Evolutionary conservation across 228 moss, liverwort and hornwort genomes (phyloP).

Genomic region (Sphagnum fallax): DNA sequence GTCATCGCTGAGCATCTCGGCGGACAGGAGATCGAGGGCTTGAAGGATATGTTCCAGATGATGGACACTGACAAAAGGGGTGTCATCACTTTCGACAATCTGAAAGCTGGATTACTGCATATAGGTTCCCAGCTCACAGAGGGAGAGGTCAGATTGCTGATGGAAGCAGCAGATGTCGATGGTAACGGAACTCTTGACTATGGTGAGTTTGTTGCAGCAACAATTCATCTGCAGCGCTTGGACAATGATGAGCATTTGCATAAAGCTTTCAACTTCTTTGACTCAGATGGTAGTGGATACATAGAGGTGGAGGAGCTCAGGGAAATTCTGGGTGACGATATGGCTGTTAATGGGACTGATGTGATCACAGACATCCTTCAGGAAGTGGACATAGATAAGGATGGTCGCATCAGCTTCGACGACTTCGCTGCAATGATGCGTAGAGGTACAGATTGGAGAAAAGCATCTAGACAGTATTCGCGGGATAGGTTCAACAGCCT

Average conservation of each 20-base stretch:
- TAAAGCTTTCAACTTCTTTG: constrained; percentile 60
- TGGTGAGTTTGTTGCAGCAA: constrained; percentile 73
- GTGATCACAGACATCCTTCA: constrained; percentile 37
- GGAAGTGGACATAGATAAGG: constrained; percentile 54
- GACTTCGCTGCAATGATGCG: constrained; percentile 63
- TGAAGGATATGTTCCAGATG: constrained; percentile 75
- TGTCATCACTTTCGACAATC: constrained; percentile 60
- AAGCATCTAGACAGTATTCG: constrained; percentile 61
- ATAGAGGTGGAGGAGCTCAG: constrained; percentile 59
- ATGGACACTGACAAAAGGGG: constrained; percentile 62
- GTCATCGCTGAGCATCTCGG: constrained; percentile 80
- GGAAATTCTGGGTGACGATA: constrained; percentile 27
- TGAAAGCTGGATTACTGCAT: constrained; percentile 64
- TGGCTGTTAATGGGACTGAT: constrained; percentile 19
- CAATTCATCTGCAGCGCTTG: constrained; percentile 57
- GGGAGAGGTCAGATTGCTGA: constrained; percentile 65
- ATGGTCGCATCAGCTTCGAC: constrained; percentile 55
- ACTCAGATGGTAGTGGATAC: constrained; percentile 52
- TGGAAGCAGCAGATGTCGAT: constrained; percentile 58
- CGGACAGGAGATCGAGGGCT: constrained; percentile 66
- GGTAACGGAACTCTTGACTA: constrained; percentile 54
- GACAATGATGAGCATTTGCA: constrained; percentile 68
- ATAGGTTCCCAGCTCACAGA: constrained; percentile 78
- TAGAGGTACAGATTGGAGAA: constrained; percentile 58
- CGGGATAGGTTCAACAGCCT: constrained; percentile 58